Conservation (phyloP, 345 rosid species). For the Acer negundo region DNA sequence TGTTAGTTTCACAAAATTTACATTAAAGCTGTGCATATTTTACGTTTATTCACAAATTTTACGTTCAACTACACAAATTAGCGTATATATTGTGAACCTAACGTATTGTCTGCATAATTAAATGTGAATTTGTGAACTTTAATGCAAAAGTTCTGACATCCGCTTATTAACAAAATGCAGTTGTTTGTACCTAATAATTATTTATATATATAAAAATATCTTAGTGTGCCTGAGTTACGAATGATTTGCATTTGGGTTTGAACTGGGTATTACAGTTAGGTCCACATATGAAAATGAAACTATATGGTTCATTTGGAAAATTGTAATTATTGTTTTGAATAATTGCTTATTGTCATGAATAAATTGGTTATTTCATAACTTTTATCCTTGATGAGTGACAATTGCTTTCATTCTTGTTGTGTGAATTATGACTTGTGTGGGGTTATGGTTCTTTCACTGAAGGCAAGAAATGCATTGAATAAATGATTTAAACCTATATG, state of each 20-base stretch:
- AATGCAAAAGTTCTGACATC: neutral
- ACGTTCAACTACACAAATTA: neutral
- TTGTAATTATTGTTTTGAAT: neutral
- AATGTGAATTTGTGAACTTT: slow-evolving; percentile 1
- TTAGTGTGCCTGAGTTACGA: neutral
- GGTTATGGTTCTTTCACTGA: slow-evolving; percentile 1
- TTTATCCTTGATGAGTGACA: neutral
- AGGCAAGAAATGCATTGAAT: neutral
- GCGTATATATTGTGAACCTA: neutral
- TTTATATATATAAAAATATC: neutral
- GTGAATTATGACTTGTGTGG: neutral
- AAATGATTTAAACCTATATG: neutral
- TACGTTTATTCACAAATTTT: neutral
- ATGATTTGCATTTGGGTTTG: neutral
- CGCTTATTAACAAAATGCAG: neutral
- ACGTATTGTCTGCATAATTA: neutral
- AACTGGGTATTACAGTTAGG: neutral
- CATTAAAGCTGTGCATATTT: neutral
- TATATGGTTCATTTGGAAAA: neutral
- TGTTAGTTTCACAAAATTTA: neutral
- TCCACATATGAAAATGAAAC: neutral
- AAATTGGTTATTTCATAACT: neutral
- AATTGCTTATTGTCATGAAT: neutral
- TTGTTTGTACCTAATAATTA: too few species aligned
- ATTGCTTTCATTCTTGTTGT: neutral